Evolutionary conservation across 129 eudicot species (phyloP).

Genomic region (Flaveria bidentis): DNA sequence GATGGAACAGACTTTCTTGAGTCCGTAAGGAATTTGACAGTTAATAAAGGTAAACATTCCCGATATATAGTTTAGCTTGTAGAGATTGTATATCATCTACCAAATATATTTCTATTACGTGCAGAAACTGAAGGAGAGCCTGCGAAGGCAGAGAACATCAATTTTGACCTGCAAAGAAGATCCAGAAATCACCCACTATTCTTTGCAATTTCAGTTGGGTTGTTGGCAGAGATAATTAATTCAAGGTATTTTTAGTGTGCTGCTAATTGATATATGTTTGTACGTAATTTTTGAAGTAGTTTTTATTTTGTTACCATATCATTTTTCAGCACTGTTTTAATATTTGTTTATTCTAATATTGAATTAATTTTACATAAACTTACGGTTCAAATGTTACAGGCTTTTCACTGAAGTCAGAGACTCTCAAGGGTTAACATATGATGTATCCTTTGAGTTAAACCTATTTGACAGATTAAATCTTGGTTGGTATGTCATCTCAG

Average conservation of each 20-base stretch:
- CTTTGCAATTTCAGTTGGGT: slow-evolving; percentile 85
- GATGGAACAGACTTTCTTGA: slow-evolving; percentile 77
- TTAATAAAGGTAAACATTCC: slow-evolving; percentile 42
- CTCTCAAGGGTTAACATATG: slow-evolving; percentile 95
- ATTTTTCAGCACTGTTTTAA: neutral
- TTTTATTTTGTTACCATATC: neutral
- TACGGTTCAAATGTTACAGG: slow-evolving; percentile 45
- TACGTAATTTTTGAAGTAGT: neutral
- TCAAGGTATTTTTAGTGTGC: slow-evolving; percentile 58
- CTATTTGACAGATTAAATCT: slow-evolving; percentile 87
- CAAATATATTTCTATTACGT: slow-evolving; percentile 31
- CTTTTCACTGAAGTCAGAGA: slow-evolving; percentile 96
- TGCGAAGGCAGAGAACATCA: slow-evolving; percentile 35
- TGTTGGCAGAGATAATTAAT: slow-evolving; percentile 90
- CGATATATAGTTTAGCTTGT: neutral
- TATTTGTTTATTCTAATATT: neutral
- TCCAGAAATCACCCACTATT: slow-evolving; percentile 71
- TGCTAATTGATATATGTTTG: neutral
- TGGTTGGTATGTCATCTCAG: slow-evolving; percentile 98
- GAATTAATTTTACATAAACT: neutral
- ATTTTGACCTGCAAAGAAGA: slow-evolving; percentile 43
- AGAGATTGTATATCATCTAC: neutral
- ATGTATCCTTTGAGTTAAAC: slow-evolving; percentile 93
- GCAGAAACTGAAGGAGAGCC: slow-evolving; percentile 44
- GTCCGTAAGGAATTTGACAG: slow-evolving; percentile 32